Evolutionary conservation across 2,329 filamentous ascomycete genomes (phyloP), one percentile per base, ranked within the genome.

Genomic region (Calcarisporium arbuscula): DNA sequence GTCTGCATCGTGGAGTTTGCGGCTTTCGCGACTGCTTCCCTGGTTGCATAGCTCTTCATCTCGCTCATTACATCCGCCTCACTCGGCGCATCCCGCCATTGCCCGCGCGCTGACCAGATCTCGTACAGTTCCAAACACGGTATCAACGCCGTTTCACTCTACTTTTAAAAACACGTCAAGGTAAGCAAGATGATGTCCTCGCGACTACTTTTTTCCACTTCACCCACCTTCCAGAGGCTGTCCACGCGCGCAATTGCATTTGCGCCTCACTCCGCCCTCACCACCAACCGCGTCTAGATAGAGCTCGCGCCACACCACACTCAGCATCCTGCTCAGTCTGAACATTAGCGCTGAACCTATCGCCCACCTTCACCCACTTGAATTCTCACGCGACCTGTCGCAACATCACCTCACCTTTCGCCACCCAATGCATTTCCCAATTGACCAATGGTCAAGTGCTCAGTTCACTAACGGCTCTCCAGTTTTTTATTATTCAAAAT

Each of bases 401-500:
- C n/a, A n/a, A n/a, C n/a, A n/a, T n/a, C n/a, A n/a, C n/a, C n/a
- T n/a, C n/a, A n/a, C n/a, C n/a, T n/a, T n/a, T n/a, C n/a, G n/a
- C n/a, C n/a, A n/a, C n/a, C n/a, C n/a, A n/a, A n/a, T n/a, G n/a
- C n/a, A n/a, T n/a, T n/a, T n/a, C n/a, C n/a, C n/a, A n/a, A n/a
- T n/a, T n/a, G n/a, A n/a, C n/a, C n/a, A n/a, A n/a, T n/a, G n/a
- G n/a, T n/a, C n/a, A n/a, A n/a, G n/a, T n/a, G n/a, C n/a, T n/a
- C n/a, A n/a, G n/a, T n/a, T n/a, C n/a, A n/a, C n/a, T n/a, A n/a
- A n/a, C n/a, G n/a, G n/a, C n/a, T n/a, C n/a, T n/a, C n/a, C n/a
- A n/a, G n/a, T n/a, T n/a, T n/a, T n/a, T n/a, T n/a, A n/a, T n/a
- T 34, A 47, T 50, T 53, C 65, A 74, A 53, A 45, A 78, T 78